These are phyloP conservation scores for Yamadazyma taylorii DNA, from an alignment of 1,139 yeast species.

Conservation along the genomic window DNA sequence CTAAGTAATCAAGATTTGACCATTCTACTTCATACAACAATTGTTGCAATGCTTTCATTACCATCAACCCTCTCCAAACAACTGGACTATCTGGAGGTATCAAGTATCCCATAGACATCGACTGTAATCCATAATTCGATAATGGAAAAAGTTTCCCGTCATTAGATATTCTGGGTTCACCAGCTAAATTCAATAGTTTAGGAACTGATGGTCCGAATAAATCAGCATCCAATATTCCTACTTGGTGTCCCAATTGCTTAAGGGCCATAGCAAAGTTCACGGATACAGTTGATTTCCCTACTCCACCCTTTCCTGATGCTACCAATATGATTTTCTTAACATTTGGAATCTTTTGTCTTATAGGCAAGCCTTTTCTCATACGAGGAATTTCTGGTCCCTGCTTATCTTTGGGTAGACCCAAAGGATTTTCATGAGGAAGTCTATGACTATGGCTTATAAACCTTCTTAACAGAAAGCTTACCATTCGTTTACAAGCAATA, in stretches of 20 bases:
- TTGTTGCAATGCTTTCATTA: constrained; percentile 85
- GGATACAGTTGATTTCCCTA: constrained; percentile 58
- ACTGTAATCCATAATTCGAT: constrained; percentile 73
- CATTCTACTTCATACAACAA: constrained; percentile 78
- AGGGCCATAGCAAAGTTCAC: constrained; percentile 70
- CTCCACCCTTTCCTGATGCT: constrained; percentile 82
- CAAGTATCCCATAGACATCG: constrained; percentile 90
- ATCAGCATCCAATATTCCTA: constrained; percentile 79
- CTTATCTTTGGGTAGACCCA: constrained; percentile 52
- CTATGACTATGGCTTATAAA: neutral
- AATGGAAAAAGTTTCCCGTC: constrained; percentile 65
- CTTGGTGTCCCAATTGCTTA: constrained; percentile 52
- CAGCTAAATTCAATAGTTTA: constrained; percentile 59
- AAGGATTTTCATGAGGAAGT: constrained; percentile 30
- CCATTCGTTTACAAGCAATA: too few species aligned
- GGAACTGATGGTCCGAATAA: constrained; percentile 86
- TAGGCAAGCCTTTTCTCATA: constrained; percentile 52
- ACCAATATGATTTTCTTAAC: constrained; percentile 66
- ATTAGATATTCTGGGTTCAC: constrained; percentile 62
- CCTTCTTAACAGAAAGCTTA: neutral
- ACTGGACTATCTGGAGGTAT: constrained; percentile 69
- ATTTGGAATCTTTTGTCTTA: constrained; percentile 55
- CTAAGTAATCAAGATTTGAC: constrained; percentile 68
- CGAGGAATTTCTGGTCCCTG: constrained; percentile 26
- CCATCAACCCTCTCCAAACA: constrained; percentile 87